Percentiles rank a stretch among this genome's conserved stretches.
Evolutionary conservation across 208 protist species (phyloP).

Genomic region (Leishmania braziliensis): DNA sequence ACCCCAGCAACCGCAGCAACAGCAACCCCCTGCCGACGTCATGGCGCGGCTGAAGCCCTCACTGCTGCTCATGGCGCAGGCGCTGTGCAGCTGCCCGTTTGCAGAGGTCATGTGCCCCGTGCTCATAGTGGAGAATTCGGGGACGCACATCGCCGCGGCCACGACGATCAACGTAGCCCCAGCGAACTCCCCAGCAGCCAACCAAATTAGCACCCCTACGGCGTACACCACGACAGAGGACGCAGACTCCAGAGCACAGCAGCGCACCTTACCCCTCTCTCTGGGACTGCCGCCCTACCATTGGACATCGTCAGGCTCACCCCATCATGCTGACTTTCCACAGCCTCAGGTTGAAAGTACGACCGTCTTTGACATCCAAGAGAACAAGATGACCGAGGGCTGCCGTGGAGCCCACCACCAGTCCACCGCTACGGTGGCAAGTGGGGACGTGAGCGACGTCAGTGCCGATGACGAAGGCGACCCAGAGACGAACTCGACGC

Average conservation of each 20-base stretch:
- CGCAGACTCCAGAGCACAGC: neutral
- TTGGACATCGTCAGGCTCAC: neutral
- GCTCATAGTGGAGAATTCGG: constrained; percentile 16
- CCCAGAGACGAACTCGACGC: neutral
- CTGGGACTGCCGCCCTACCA: neutral
- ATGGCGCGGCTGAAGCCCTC: constrained; percentile 24
- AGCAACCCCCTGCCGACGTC: constrained; percentile 15
- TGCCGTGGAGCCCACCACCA: neutral
- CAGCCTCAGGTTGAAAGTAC: neutral
- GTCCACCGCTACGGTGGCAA: neutral
- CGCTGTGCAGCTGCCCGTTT: constrained; percentile 12
- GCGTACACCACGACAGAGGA: neutral
- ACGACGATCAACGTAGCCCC: neutral
- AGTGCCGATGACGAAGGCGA: neutral
- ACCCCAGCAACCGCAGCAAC: neutral
- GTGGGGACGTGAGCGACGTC: neutral
- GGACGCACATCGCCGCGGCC: neutral
- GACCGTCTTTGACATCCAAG: neutral
- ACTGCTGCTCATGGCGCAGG: constrained; percentile 26
- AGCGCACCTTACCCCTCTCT: neutral
- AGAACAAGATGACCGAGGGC: neutral
- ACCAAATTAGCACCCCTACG: neutral
- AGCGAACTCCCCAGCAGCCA: neutral
- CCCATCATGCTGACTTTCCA: neutral
- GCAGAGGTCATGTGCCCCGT: constrained; percentile 33